A percentile compares a stretch with the other conserved stretches of the same genome.
phyloP scores from a whole-genome alignment of 2,329 filamentous ascomycete species.

The Monosporascus cannonballus region DNA sequence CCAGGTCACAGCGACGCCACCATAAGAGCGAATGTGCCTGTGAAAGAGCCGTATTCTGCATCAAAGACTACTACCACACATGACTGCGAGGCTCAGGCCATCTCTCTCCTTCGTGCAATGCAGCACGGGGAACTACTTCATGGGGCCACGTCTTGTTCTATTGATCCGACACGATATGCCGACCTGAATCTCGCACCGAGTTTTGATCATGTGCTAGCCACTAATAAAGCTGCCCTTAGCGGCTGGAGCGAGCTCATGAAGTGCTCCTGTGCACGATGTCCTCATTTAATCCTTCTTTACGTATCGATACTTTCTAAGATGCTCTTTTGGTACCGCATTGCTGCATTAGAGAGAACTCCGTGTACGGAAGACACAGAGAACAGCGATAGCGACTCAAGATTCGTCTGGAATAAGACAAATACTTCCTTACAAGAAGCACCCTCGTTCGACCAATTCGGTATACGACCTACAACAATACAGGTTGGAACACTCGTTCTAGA shows the following conservation, averaged over 20 bases:
- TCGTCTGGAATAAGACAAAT: too few species aligned
- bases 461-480: constrained; percentile 4
- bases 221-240: constrained; percentile 5
- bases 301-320: constrained; percentile 9
- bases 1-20: too few species aligned
- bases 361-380: too few species aligned
- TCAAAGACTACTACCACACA: background rate
- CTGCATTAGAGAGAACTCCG: background rate
- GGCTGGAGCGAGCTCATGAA: constrained; percentile 4
- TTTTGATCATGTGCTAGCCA: constrained; percentile 7
- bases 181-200: constrained; percentile 2
- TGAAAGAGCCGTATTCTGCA: too few species aligned
- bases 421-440: background rate
- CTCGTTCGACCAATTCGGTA: background rate
- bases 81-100: constrained; percentile 7
- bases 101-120: constrained; percentile 3
- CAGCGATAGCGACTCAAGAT: too few species aligned
- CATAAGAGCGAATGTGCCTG: too few species aligned
- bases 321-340: constrained; percentile 9
- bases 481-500: constrained; percentile 5
- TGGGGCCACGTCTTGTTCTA: constrained; percentile 2
- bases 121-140: constrained; percentile 2
- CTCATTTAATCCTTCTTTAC: constrained; percentile 7
- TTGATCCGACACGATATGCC: constrained; percentile 4
- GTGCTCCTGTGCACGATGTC: constrained; percentile 6